These are phyloP conservation scores for Pilobolus umbonatus DNA, from an alignment of 192 early-diverging fungal genomes.

Conservation along the genomic window DNA sequence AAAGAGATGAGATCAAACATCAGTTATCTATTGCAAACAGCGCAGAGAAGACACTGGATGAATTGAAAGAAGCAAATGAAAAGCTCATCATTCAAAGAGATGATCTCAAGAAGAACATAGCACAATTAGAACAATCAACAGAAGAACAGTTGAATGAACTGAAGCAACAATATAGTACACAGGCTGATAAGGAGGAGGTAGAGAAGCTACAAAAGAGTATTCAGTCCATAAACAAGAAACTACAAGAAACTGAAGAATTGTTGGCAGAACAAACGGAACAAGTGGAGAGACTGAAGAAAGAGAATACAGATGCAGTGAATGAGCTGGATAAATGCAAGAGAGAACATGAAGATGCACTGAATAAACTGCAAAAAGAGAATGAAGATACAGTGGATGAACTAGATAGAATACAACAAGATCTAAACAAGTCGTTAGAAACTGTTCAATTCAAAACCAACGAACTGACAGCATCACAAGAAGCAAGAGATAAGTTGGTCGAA, in stretches of 20 bases:
- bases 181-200: background rate
- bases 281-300: background rate
- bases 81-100: no score
- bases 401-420: no score
- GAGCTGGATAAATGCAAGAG: no score
- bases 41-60: background rate
- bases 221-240: background rate
- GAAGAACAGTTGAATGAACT: background rate
- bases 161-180: background rate
- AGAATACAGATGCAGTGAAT: background rate
- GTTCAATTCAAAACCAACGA: no score
- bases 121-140: background rate
- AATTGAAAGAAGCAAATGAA: background rate
- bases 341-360: no score
- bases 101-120: background rate
- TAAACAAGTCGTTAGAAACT: no score
- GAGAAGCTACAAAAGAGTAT: conserved; percentile 7
- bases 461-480: background rate
- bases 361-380: no score
- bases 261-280: background rate
- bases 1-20: no score
- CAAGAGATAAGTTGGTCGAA: background rate
- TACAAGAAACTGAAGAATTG: background rate
- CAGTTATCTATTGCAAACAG: no score
- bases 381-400: no score